These are phyloP conservation scores for Lachnellula occidentalis DNA, from an alignment of 2,329 filamentous ascomycete species.

Conservation along the genomic window DNA sequence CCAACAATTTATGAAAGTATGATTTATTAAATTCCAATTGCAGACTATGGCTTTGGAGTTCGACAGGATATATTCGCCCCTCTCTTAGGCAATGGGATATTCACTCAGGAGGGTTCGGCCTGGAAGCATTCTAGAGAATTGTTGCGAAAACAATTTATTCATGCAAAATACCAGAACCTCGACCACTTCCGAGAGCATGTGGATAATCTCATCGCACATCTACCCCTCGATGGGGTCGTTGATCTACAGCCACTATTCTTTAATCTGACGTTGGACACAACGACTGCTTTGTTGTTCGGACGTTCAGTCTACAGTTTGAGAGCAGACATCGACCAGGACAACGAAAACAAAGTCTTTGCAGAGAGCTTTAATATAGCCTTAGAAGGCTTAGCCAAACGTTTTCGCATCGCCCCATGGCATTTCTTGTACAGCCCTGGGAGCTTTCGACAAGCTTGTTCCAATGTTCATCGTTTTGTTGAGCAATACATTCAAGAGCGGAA, in stretches of 20 bases:
- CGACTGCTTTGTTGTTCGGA: slow-evolving; percentile 53
- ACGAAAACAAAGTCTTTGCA: slow-evolving; percentile 26
- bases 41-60: slow-evolving; percentile 27
- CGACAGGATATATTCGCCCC: slow-evolving; percentile 23
- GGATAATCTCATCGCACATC: slow-evolving; percentile 30
- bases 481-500: slow-evolving; percentile 31
- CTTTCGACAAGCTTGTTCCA: slow-evolving; percentile 19
- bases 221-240: slow-evolving; percentile 13
- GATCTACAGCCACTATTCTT: slow-evolving; percentile 41
- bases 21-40: not conserved
- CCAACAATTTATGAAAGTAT: not conserved
- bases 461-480: slow-evolving; percentile 16
- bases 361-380: slow-evolving; percentile 34
- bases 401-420: slow-evolving; percentile 21
- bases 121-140: slow-evolving; percentile 32
- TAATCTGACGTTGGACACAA: slow-evolving; percentile 49
- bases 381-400: slow-evolving; percentile 27
- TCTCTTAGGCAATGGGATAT: slow-evolving; percentile 33
- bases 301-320: slow-evolving; percentile 33
- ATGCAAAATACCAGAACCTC: slow-evolving; percentile 14
- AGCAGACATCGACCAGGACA: slow-evolving; percentile 6
- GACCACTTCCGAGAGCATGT: slow-evolving; percentile 12
- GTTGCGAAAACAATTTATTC: slow-evolving; percentile 25
- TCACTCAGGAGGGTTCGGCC: slow-evolving; percentile 30
- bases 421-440: slow-evolving; percentile 2